Conservation (phyloP, 2,329 filamentous ascomycete species). For the Knoxdaviesia proteae region DNA sequence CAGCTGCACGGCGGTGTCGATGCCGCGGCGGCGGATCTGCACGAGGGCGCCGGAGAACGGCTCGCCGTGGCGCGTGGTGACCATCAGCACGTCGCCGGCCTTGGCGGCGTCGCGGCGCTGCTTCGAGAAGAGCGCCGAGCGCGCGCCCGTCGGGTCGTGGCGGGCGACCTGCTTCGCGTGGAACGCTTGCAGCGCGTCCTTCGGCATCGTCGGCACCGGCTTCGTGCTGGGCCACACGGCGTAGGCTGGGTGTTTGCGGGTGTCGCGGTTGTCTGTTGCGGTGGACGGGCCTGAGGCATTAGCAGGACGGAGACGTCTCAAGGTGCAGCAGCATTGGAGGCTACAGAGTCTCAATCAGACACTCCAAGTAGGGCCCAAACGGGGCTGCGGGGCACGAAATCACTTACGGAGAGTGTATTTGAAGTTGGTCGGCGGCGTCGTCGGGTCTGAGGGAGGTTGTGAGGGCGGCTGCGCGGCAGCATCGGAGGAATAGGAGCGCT, state of each 20-base stretch:
- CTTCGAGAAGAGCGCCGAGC: conserved; percentile 61
- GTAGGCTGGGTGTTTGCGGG: background rate
- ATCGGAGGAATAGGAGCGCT: conserved; percentile 4
- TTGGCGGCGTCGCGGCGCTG: conserved; percentile 59
- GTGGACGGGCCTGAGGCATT: background rate
- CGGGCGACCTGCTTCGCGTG: conserved; percentile 45
- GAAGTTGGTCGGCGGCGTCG: conserved; percentile 12
- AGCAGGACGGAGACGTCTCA: too few relatives aligned
- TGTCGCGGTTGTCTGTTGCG: conserved; percentile 1
- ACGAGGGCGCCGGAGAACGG: conserved; percentile 80
- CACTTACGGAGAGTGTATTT: conserved; percentile 13
- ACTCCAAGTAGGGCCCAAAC: too few relatives aligned
- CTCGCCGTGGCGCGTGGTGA: conserved; percentile 61
- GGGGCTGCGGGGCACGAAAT: background rate
- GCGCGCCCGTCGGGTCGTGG: conserved; percentile 71
- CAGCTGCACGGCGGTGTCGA: conserved; percentile 74
- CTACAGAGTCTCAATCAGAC: too few relatives aligned
- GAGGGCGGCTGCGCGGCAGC: conserved; percentile 21
- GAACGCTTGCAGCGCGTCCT: conserved; percentile 46
- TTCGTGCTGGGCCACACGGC: too few relatives aligned
- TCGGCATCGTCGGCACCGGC: background rate
- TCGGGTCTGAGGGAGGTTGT: conserved; percentile 7
- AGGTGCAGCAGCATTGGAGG: too few relatives aligned
- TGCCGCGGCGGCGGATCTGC: conserved; percentile 67
- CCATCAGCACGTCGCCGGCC: conserved; percentile 77